phyloP scores from a whole-genome alignment of 805 yeast genomes.

The Metschnikowia sp. region DNA sequence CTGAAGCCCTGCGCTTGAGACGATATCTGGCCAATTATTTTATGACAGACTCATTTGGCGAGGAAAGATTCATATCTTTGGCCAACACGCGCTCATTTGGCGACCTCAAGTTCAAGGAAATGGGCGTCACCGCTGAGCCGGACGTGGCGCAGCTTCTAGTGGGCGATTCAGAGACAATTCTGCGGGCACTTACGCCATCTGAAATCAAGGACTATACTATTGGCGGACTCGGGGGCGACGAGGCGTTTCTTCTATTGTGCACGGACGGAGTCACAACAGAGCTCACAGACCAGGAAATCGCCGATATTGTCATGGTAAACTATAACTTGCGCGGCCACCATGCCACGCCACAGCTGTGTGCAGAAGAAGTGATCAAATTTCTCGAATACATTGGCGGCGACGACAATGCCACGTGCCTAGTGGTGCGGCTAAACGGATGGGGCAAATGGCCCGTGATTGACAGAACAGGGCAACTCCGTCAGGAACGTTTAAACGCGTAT shows the following conservation, averaged over 20 bases:
- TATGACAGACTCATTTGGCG: constrained; percentile 90
- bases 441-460: constrained; percentile 87
- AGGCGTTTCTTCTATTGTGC: constrained; percentile 75
- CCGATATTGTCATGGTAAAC: constrained; percentile 77
- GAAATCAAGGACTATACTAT: constrained; percentile 36
- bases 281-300: constrained; percentile 85
- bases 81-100: constrained; percentile 97
- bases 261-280: constrained; percentile 86
- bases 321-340: constrained; percentile 58
- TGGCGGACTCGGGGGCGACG: constrained; percentile 71
- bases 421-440: constrained; percentile 84
- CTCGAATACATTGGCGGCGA: constrained; percentile 86
- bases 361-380: constrained; percentile 79
- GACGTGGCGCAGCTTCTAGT: constrained; percentile 68
- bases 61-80: constrained; percentile 72
- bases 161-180: constrained; percentile 49
- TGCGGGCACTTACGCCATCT: constrained; percentile 32
- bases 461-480: constrained; percentile 79
- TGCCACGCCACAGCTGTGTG: constrained; percentile 83
- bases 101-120: constrained; percentile 72
- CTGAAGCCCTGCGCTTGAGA: constrained; percentile 70
- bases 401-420: constrained; percentile 93
- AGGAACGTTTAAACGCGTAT: constrained; percentile 56
- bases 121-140: constrained; percentile 91
- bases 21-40: constrained; percentile 58